phyloP scores from a whole-genome alignment of 129 eudicot species.

The Scalesia atractyloides region DNA sequence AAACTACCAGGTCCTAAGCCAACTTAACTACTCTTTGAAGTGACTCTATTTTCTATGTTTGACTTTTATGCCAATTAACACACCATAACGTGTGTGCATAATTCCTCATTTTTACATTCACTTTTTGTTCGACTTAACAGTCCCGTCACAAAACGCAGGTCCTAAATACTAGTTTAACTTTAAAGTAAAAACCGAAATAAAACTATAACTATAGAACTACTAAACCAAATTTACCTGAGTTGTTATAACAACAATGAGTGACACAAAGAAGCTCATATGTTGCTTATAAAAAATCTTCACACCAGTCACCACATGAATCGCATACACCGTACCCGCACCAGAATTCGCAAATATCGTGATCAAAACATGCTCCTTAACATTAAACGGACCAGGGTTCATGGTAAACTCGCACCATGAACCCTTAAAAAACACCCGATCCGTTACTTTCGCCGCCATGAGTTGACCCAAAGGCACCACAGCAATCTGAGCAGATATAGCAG shows the following conservation, averaged over 20 bases:
- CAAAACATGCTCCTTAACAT: constrained; percentile 86
- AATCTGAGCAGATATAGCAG: constrained; percentile 93
- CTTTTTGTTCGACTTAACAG: no score
- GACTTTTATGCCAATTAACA: no score
- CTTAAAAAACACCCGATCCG: constrained; percentile 52
- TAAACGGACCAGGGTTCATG: constrained; percentile 87
- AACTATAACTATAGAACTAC: no score
- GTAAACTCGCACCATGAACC: constrained; percentile 74
- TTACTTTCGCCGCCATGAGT: constrained; percentile 79
- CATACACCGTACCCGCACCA: constrained; percentile 88
- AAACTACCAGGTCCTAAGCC: no score
- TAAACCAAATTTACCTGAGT: constrained; percentile 59
- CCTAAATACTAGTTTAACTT: no score
- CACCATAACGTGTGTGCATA: no score
- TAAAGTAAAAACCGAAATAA: no score
- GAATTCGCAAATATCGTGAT: constrained; percentile 90
- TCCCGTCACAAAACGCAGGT: no score
- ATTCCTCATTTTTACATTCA: no score
- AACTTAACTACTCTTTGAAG: no score
- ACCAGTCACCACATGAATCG: constrained; percentile 84
- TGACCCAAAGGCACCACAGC: constrained; percentile 94
- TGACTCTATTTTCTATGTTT: no score
- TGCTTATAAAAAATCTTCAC: constrained; percentile 70
- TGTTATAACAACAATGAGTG: constrained; percentile 70
- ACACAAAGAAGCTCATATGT: constrained; percentile 71